Evolutionary conservation across 139 green algal species (phyloP).

Genomic region (Auxenochlorella pyrenoidosa): DNA sequence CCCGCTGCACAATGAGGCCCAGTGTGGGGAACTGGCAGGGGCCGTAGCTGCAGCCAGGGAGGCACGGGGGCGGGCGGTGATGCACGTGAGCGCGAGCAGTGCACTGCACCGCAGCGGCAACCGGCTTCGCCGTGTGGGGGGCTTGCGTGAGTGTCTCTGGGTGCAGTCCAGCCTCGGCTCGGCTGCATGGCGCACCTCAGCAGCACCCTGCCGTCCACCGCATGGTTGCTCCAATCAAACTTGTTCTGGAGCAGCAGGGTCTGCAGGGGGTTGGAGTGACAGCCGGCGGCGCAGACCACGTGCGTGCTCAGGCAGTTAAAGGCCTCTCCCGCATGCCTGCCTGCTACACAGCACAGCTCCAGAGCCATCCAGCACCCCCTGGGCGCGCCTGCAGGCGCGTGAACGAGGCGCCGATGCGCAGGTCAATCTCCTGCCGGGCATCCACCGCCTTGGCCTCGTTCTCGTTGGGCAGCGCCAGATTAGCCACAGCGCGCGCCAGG

Average conservation of each 20-base stretch:
- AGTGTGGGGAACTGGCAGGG: constrained; percentile 99
- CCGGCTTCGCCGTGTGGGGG: too few species aligned
- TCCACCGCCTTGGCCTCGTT: constrained; percentile 91
- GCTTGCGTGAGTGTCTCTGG: too few species aligned
- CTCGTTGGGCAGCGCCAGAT: constrained; percentile 78
- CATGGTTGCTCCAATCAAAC: constrained; percentile 74
- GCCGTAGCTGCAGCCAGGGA: constrained; percentile 77
- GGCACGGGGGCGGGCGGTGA: not conserved
- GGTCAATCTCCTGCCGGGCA: constrained; percentile 94
- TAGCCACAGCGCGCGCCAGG: constrained; percentile 62
- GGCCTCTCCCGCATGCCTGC: too few species aligned
- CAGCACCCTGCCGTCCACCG: constrained; percentile 39
- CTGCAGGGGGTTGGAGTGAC: constrained; percentile 65
- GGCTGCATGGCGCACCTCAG: constrained; percentile 56
- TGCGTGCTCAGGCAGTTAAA: too few species aligned
- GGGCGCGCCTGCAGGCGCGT: constrained; percentile 92
- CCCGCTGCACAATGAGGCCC: constrained; percentile 95
- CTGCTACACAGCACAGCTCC: too few species aligned
- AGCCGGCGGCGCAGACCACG: too few species aligned
- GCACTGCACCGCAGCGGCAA: too few species aligned
- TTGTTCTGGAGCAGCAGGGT: constrained; percentile 92
- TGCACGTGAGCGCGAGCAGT: too few species aligned
- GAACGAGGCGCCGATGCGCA: constrained; percentile 95
- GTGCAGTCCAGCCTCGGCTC: not conserved
- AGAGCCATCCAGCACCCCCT: too few species aligned